These are phyloP conservation scores for Monosporascus sp. DNA, from an alignment of 2,329 filamentous ascomycete genomes.

Conservation along the genomic window DNA sequence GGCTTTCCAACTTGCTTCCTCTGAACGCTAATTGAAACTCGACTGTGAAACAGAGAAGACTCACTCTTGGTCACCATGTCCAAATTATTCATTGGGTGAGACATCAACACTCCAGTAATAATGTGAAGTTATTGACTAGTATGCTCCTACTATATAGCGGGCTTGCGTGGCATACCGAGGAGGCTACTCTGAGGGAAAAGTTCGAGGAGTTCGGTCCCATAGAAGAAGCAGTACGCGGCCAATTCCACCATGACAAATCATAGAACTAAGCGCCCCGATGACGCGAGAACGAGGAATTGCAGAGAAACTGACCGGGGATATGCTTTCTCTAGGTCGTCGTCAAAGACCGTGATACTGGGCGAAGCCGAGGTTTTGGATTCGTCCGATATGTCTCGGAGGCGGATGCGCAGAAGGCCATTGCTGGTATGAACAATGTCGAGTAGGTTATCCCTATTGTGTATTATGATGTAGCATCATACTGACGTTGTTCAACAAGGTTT, in stretches of 20 bases:
- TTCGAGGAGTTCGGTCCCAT: slow-evolving; percentile 89
- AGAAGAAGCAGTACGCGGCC: slow-evolving; percentile 82
- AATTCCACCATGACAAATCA: slow-evolving; percentile 8
- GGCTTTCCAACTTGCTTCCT: not conserved
- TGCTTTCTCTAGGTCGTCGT: slow-evolving; percentile 70
- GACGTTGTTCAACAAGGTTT: slow-evolving; percentile 54
- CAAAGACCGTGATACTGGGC: slow-evolving; percentile 93
- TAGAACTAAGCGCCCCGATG: not conserved
- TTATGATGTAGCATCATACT: slow-evolving; percentile 1
- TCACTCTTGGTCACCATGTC: slow-evolving; percentile 56
- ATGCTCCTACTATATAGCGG: slow-evolving; percentile 52
- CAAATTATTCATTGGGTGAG: slow-evolving; percentile 93
- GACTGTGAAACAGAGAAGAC: slow-evolving; percentile 5
- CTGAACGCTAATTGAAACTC: slow-evolving; percentile 6
- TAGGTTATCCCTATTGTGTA: slow-evolving; percentile 42
- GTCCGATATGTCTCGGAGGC: slow-evolving; percentile 78
- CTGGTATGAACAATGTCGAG: slow-evolving; percentile 84
- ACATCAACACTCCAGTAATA: slow-evolving; percentile 8
- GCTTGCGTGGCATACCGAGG: slow-evolving; percentile 97
- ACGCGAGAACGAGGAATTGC: not conserved
- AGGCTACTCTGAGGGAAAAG: slow-evolving; percentile 77
- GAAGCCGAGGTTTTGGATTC: slow-evolving; percentile 96
- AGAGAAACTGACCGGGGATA: not conserved
- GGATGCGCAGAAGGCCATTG: slow-evolving; percentile 73
- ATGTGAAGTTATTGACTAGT: slow-evolving; percentile 5